These are phyloP conservation scores for Aspergillus tubingensis DNA, from an alignment of 2,329 filamentous ascomycete species.

Conservation along the genomic window DNA sequence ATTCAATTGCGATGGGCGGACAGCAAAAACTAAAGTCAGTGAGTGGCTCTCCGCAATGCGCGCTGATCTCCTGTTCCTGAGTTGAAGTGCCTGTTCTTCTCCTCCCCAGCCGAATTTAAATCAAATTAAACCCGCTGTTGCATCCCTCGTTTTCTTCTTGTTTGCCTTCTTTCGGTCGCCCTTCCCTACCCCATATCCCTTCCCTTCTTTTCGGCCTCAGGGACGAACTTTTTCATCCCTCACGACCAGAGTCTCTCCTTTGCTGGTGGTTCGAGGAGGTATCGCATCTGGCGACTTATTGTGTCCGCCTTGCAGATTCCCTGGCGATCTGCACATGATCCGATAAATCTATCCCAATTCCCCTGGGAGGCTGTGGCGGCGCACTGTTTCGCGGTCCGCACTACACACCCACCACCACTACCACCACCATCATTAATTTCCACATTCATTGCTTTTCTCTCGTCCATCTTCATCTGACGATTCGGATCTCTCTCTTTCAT, in stretches of 20 bases:
- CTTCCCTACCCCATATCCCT: background rate
- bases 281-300: background rate
- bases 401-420: background rate
- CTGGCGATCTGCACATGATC: constrained; percentile 8
- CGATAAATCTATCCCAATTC: background rate
- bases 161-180: background rate
- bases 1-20: constrained; percentile 1
- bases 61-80: constrained; percentile 3
- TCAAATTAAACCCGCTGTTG: background rate
- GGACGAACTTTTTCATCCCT: background rate
- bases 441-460: background rate
- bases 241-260: background rate
- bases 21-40: background rate
- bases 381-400: background rate
- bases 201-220: background rate
- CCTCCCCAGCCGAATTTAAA: background rate
- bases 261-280: background rate
- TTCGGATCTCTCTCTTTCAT: background rate
- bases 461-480: background rate
- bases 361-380: constrained; percentile 8
- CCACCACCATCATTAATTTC: constrained; percentile 1
- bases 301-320: constrained; percentile 8
- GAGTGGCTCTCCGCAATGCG: constrained; percentile 1
- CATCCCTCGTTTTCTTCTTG: background rate
- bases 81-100: background rate